phyloP scores from a whole-genome alignment of 2,329 filamentous ascomycete species.

The Fusarium nygamai region DNA sequence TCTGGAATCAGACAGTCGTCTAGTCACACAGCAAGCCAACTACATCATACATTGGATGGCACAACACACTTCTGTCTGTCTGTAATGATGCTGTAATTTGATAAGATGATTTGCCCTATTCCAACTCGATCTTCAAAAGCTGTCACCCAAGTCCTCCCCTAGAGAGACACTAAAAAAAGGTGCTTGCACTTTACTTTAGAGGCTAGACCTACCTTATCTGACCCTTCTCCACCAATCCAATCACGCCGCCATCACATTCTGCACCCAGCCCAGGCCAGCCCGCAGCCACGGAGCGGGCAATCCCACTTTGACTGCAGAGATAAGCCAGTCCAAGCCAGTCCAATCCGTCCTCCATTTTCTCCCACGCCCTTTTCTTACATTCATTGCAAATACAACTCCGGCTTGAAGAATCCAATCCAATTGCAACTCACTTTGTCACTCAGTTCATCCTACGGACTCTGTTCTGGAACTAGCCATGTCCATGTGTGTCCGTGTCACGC shows the following conservation, averaged over 20 bases:
- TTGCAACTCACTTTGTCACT: conserved; percentile 1
- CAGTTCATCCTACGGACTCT: conserved; percentile 29
- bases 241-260: conserved; percentile 30
- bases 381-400: conserved; percentile 1
- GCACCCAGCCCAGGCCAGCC: conserved; percentile 14
- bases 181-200: neutral
- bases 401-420: neutral
- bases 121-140: conserved; percentile 8
- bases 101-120: neutral
- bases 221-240: conserved; percentile 36
- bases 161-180: neutral
- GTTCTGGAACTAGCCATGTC: conserved; percentile 31
- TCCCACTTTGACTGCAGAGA: conserved; percentile 26
- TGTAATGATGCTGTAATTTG: neutral
- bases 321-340: conserved; percentile 22
- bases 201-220: conserved; percentile 28
- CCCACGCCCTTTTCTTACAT: conserved; percentile 16
- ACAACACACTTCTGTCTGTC: neutral
- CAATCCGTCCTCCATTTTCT: conserved; percentile 5
- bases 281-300: conserved; percentile 18
- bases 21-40: neutral
- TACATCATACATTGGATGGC: neutral
- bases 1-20: neutral
- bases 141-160: neutral
- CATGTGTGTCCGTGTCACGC: conserved; percentile 25